Percentiles rank a stretch among this genome's conserved stretches.
phyloP scores from a whole-genome alignment of 2,329 filamentous ascomycete species.

The Alternaria rosae region DNA sequence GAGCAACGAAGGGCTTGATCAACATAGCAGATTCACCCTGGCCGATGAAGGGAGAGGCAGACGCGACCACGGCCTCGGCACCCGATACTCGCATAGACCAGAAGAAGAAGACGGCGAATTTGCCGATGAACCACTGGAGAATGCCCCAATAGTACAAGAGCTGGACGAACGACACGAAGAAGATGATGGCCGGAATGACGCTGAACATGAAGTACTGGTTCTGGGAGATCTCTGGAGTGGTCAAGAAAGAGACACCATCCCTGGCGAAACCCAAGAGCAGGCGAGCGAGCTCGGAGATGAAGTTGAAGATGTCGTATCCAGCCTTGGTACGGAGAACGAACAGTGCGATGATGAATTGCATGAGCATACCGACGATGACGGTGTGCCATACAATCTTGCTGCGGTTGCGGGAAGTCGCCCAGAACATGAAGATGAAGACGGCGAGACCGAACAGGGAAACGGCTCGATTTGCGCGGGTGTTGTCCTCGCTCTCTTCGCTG shows the following conservation, averaged over 20 bases:
- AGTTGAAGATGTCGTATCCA: constrained; percentile 89
- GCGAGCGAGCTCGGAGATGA: constrained; percentile 78
- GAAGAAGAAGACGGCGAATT: constrained; percentile 91
- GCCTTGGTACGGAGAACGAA: constrained; percentile 84
- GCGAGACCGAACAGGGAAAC: constrained; percentile 80
- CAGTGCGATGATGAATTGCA: constrained; percentile 86
- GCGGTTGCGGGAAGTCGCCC: constrained; percentile 73
- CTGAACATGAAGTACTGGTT: constrained; percentile 74
- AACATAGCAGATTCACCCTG: constrained; percentile 95
- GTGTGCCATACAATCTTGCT: constrained; percentile 60
- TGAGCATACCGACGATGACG: constrained; percentile 84
- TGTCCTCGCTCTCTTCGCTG: constrained; percentile 73
- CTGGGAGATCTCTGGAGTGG: constrained; percentile 53
- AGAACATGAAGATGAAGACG: constrained; percentile 74
- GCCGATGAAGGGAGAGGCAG: constrained; percentile 91
- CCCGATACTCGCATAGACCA: constrained; percentile 87
- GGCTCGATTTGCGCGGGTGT: constrained; percentile 80
- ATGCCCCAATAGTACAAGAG: constrained; percentile 81
- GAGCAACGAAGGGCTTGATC: constrained; percentile 83
- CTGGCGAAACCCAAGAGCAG: constrained; percentile 78
- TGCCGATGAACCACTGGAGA: constrained; percentile 87
- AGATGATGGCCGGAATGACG: constrained; percentile 91
- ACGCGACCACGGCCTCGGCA: constrained; percentile 90
- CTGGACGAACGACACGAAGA: constrained; percentile 93
- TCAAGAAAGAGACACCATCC: constrained; percentile 77